Base-by-base conservation (phyloP, 495 filamentous ascomycete species). In the Aspergillus cristatus region DNA sequence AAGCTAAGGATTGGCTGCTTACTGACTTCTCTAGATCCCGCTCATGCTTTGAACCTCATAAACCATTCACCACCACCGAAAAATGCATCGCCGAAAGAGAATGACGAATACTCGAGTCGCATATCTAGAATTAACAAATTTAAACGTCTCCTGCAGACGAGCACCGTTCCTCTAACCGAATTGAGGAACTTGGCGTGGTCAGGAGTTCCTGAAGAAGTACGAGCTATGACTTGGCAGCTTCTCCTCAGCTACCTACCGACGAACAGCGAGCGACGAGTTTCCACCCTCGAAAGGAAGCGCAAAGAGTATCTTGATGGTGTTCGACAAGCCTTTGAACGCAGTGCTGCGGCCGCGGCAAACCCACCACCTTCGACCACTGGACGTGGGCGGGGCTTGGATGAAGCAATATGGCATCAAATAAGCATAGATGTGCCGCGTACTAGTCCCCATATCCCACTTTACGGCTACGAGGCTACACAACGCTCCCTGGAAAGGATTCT, bases 41-140 rank as follows among this genome's bases (percentile, higher is more conserved):
- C 86, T 33, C 97, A 98, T 54, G 86, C 88, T 15, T 67, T 98
- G 25, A 89, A 98, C 58, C 75, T 98, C 6, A 96, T 98, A 45
- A 84, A 81, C 43, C 86, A 97, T 57, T 81, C 86, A 1, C 64
- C 84, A 1, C 68, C 82, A 14, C 79, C 88, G 5, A 60, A 75
- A 24, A 80, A 82, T 59, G 88, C 90, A 1, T 70, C 79, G 1
- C 71, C 78, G 0, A 96, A 91, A 58, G 87, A 96, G 48, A 73
- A 79, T 26, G 93, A 96, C 47, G 80, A 79, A 12, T 81, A 95
- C 52, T 84, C 83, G 28, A 81, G 89, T 32, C 78, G 86, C 35
- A 93, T 95, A 42, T 82, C 84, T 2, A 80, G 89, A 40, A 98
- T 98, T 57, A 97, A 98, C 61, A 98, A 97, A 55, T 98, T 98